A percentile compares a stretch with the other conserved stretches of the same genome.
Conservation (phyloP, 1,284 basidiomycete species). For the Porodaedalea pini region DNA sequence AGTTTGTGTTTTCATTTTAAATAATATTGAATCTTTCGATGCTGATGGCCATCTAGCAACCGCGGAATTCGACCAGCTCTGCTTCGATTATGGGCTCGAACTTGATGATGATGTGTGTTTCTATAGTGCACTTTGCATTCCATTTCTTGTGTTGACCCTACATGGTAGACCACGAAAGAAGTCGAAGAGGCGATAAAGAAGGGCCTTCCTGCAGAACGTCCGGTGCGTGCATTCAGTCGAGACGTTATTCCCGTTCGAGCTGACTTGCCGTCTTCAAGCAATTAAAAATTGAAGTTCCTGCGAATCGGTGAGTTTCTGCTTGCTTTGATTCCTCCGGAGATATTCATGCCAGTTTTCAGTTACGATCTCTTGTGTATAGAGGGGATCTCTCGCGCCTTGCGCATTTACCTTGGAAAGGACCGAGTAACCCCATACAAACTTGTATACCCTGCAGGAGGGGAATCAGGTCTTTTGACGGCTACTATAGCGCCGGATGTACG, state of each 20-base stretch:
- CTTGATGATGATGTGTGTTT: slow-evolving; percentile 90
- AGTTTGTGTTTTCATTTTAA: slow-evolving; percentile 45
- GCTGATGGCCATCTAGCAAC: slow-evolving; percentile 54
- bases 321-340: not conserved
- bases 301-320: slow-evolving; percentile 63
- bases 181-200: slow-evolving; percentile 80
- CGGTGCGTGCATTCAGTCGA: slow-evolving; percentile 45
- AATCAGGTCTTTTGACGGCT: slow-evolving; percentile 63
- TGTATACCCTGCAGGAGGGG: slow-evolving; percentile 62
- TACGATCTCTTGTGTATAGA: slow-evolving; percentile 98
- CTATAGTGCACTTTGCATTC: not conserved
- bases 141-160: slow-evolving; percentile 7
- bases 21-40: slow-evolving; percentile 15
- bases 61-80: slow-evolving; percentile 92
- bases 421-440: slow-evolving; percentile 73
- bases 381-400: slow-evolving; percentile 87
- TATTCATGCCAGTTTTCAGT: slow-evolving; percentile 44
- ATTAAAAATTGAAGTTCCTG: slow-evolving; percentile 98
- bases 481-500: slow-evolving; percentile 69
- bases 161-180: slow-evolving; percentile 78
- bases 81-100: slow-evolving; percentile 97
- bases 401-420: slow-evolving; percentile 78
- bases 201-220: slow-evolving; percentile 77
- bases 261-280: slow-evolving; percentile 47
- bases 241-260: not conserved